These are phyloP conservation scores for Crithidia brevicula DNA, from an alignment of 208 protist species.

Conservation along the genomic window DNA sequence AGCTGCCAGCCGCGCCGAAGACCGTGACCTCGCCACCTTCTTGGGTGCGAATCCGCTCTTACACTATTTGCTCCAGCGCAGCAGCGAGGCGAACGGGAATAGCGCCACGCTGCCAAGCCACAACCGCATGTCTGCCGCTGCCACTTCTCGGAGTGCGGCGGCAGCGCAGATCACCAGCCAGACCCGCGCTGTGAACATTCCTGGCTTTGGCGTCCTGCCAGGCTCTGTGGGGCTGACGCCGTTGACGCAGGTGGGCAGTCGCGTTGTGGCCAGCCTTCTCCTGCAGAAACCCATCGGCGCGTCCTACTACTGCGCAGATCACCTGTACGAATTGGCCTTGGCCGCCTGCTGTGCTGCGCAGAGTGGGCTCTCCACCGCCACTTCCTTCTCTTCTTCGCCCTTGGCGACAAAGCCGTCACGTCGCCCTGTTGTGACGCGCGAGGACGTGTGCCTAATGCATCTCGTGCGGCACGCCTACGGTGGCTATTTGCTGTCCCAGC, in stretches of 20 bases:
- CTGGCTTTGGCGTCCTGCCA: conserved; percentile 24
- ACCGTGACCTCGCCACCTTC: conserved; percentile 16
- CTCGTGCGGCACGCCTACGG: conserved; percentile 21
- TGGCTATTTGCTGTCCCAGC: conserved; percentile 18
- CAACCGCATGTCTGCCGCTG: not conserved
- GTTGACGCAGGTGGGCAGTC: not conserved
- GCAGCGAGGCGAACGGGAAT: not conserved
- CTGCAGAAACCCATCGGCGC: conserved; percentile 9
- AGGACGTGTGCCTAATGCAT: not conserved
- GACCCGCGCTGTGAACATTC: conserved; percentile 19
- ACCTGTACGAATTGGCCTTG: conserved; percentile 25
- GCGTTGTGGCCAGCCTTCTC: conserved; percentile 13
- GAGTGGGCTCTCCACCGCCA: no score
- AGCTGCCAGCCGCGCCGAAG: conserved; percentile 2
- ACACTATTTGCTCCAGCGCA: conserved; percentile 22
- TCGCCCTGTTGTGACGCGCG: not conserved
- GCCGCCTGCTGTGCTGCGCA: conserved; percentile 3
- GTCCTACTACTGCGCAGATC: conserved; percentile 13
- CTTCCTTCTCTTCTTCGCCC: no score
- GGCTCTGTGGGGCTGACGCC: conserved; percentile 23
- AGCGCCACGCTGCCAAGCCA: no score
- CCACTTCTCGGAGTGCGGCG: not conserved
- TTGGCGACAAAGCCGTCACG: no score
- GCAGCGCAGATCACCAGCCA: not conserved
- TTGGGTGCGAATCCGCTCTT: conserved; percentile 18